Base-by-base conservation (phyloP, 176 grass and related monocot genomes). In the Triticum timopheevii region DNA sequence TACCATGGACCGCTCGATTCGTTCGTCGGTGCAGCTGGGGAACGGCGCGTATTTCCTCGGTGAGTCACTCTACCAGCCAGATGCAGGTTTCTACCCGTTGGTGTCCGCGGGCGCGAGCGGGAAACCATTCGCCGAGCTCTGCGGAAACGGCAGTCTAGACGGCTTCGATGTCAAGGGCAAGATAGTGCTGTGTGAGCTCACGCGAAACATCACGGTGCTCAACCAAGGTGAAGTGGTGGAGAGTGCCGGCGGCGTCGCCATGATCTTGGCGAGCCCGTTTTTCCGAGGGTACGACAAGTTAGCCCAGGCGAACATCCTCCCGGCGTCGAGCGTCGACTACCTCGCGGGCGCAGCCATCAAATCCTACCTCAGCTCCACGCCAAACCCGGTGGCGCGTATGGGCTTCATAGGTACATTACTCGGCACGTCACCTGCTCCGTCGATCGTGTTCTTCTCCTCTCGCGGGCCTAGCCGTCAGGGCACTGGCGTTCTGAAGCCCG, bases 121-220 rank as follows among this genome's bases (percentile, higher is more conserved):
- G 8, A 16, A 7, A 3, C 45, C 63, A 16, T 0, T 23, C 0
- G 49, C 79, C 0, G 4, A 23, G 49, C 42, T 85, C 19, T 89
- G 88, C 47, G 70, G 39, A 9, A 59, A 75, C 77, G 77, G 34
- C 24, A 15, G 59, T 6, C 61, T 89, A 1, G 77, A 89, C 9
- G 77, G 68, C 68, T 0, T 79, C 10, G 69, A 88, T 27, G 86
- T 91, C 16, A 84, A 28, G 47, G 91, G 91, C 17, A 95, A 95
- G 83, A 89, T 93, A 1, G 93, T 91, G 20, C 65, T 91, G 22
- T 95, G 93, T 47, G 58, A 69, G 27, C 50, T 13, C 0, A n/a
- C 10, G 4, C 17, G 64, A 4, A 13, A 0, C 22, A 1, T 47
- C 8, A 10, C 15, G 27, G 66, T 23, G n/a, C 2, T 73, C 10